Evolutionary conservation across 148 eudicot genomes (phyloP), one percentile per base, ranked within the genome.

Genomic region (Polygonum aviculare): DNA sequence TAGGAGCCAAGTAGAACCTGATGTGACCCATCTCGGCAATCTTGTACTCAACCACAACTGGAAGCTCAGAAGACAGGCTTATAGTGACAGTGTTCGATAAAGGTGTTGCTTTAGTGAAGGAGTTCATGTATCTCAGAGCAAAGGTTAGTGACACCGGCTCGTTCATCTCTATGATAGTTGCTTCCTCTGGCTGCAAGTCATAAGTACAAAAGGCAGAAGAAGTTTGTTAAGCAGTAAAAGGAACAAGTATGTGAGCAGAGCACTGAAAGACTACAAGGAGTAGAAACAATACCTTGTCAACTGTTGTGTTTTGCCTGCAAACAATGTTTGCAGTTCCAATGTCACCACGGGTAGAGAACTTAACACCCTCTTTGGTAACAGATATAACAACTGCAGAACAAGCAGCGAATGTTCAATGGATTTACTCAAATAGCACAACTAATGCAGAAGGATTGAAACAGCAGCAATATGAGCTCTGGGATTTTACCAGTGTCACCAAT

Each of bases 1-100:
- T 93, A 75, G 98, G 94, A 67, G 96, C 94, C 88, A 93, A 75
- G 80, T 93, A 93, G 84, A 88, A 93, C 80, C 98, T 83, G 73
- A 93, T 84, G 72, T 93, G 88, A 41, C 98, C 96, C 98, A 93
- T 91, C 79, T 93, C 98, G 19, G 96, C 96, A 78, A 93, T 93
- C 85, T 93, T 93, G 86, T 93, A 93, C 84, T 89, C 97, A 0
- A 90, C 94, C 62, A 91, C 98, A 49, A 91, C 90, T 1, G 97
- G 98, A 60, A 91, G 90, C 85, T 93, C 98, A 0, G 94, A 91
- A 40, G 98, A 93, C 83, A 93, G 80, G 80, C 97, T 93, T 72
- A 93, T 82, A 49, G 98, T 89, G 55, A 91, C 97, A 0, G 87
- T 88, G 82, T 80, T 88, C 11, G 94, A 93, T 26, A 93, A 82